Evolutionary conservation across 306 rosid species (phyloP), one percentile per base, ranked within the genome.

Genomic region (Ochetophila trinervis): DNA sequence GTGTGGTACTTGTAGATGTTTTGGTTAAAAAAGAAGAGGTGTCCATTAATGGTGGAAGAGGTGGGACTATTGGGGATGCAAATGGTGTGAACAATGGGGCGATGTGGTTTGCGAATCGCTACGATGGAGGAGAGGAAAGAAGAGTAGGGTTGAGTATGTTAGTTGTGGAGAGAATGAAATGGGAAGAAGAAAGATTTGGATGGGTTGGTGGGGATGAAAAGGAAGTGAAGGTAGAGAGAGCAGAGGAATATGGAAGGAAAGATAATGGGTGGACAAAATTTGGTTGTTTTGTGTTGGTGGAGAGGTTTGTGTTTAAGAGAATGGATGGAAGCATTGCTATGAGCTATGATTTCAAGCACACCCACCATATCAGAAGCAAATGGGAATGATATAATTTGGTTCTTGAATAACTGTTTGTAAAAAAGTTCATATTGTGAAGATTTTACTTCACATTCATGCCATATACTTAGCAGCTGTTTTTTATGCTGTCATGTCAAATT

Each of bases 81-180:
- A 40, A 6, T 21, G 60, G 52, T 50, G 52, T 9, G 45, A 83
- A 6, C 19, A 67, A 75, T 40, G 86, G 78, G 47, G 4, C 84
- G 27, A 1, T 75, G 73, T 82, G 85, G 89, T 88, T 82, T 36
- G 19, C 19, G 17, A 64, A 24, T 72, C 68, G 86, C 48, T 8
- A 32, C 2, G 69, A 45, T 48, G 74, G 80, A 42, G 67, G 24
- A 18, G 87, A 67, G 68, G 86, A 45, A 69, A 63, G 69, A 37
- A 42, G 75, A 36, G 77, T 84, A 11, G 95, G 93, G 60, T 35
- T 91, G 81, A 82, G 82, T 68, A 62, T 50, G 15, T 73, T 69
- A 6, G 66, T 88, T 34, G 72, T 80, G 57, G 89, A 86, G 49
- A 91, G 88, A 69, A 73, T 91, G 86, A 86, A 59, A 16, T 82